Conservation (phyloP, 2,329 filamentous ascomycete genomes). For the Keithomyces neogunnii region DNA sequence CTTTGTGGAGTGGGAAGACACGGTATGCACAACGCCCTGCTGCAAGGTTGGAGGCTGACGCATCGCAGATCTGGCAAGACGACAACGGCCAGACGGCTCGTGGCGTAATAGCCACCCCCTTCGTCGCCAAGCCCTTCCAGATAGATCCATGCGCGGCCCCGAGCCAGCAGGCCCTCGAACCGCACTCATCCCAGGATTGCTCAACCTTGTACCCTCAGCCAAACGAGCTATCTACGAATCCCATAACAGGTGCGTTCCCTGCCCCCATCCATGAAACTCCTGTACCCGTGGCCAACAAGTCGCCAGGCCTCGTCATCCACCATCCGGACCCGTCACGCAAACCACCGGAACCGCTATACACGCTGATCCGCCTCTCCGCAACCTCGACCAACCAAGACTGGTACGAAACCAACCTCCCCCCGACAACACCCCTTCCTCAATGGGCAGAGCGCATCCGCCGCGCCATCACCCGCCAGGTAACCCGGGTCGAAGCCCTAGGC, state of each 20-base stretch:
- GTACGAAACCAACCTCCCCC: constrained; percentile 41
- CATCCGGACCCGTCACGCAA: constrained; percentile 15
- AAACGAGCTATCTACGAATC: constrained; percentile 23
- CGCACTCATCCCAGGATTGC: constrained; percentile 36
- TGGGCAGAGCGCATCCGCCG: constrained; percentile 42
- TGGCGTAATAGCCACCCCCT: constrained; percentile 46
- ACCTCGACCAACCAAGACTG: constrained; percentile 42
- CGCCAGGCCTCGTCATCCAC: constrained; percentile 38
- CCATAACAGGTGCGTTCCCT: constrained; percentile 12
- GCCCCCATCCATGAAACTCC: neutral
- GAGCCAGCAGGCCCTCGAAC: constrained; percentile 11
- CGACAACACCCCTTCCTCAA: constrained; percentile 21
- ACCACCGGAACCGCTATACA: constrained; percentile 35
- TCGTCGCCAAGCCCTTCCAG: constrained; percentile 41
- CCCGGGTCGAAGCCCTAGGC: constrained; percentile 35
- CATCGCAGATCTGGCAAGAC: constrained; percentile 32
- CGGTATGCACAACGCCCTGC: constrained; percentile 22
- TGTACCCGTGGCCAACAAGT: neutral
- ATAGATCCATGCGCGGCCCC: constrained; percentile 28
- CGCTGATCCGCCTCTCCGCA: constrained; percentile 43
- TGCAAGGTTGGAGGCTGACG: constrained; percentile 6
- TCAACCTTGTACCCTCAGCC: constrained; percentile 34
- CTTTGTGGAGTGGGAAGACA: constrained; percentile 48
- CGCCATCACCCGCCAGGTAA: constrained; percentile 33
- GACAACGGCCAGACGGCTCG: constrained; percentile 32